phyloP scores from a whole-genome alignment of 441 rosid species.

The Jatropha multifida region DNA sequence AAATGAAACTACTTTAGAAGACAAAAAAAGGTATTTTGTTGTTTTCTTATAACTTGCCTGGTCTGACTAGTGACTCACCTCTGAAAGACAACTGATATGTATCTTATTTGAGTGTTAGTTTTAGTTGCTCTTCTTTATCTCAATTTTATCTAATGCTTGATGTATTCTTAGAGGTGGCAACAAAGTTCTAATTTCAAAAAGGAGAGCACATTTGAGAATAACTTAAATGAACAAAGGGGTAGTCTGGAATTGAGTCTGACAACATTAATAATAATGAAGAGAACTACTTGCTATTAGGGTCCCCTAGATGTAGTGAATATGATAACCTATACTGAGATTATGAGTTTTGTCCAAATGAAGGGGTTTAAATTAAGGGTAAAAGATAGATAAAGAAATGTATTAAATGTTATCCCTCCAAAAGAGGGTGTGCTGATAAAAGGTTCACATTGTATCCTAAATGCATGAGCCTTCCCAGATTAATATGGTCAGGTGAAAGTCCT shows the following conservation, averaged over 20 bases:
- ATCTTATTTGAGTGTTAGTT: neutral
- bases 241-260: neutral
- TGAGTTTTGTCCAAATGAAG: neutral
- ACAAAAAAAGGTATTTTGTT: neutral
- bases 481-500: no score
- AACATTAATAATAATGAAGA: neutral
- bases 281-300: neutral
- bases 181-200: neutral
- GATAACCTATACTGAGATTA: neutral
- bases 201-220: neutral
- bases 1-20: neutral
- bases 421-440: no score
- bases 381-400: neutral
- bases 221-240: neutral
- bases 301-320: neutral
- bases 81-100: neutral
- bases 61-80: neutral
- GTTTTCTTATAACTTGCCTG: neutral
- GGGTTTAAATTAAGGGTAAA: neutral
- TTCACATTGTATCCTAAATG: no score
- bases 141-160: neutral
- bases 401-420: neutral
- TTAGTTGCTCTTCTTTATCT: neutral
- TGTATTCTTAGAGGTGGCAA: neutral
- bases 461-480: no score